Conservation (phyloP, 345 rosid genomes). For the Eucalyptus tenuipes region DNA sequence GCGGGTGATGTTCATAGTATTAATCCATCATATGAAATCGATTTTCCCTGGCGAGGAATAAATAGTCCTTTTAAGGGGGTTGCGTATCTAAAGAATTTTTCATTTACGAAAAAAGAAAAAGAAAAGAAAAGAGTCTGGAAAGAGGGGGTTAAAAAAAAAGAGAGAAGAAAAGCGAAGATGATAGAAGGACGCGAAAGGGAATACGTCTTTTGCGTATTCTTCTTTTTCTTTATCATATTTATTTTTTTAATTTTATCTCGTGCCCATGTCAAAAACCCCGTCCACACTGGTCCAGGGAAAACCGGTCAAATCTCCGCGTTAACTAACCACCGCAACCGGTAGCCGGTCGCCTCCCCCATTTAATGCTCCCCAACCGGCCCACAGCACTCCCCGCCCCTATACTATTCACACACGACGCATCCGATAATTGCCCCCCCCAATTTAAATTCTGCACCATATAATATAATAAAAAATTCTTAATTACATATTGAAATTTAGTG, state of each 20-base stretch:
- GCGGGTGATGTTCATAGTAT: neutral
- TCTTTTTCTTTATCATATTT: neutral
- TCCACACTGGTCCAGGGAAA: conserved; percentile 19
- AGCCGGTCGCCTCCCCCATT: conserved; percentile 20
- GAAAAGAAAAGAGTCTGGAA: neutral
- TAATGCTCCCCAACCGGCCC: conserved; percentile 42
- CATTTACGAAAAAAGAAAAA: neutral
- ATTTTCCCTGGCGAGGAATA: neutral
- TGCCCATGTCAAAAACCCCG: conserved; percentile 12
- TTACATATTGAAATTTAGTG: neutral
- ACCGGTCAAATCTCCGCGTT: conserved; percentile 30
- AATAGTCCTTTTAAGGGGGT: neutral
- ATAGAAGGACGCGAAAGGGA: neutral
- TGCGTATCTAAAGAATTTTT: neutral
- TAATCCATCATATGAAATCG: neutral
- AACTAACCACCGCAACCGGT: conserved; percentile 1
- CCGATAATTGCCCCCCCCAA: neutral
- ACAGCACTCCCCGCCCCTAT: conserved; percentile 1
- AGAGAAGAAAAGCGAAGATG: neutral
- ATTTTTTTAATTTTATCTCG: neutral
- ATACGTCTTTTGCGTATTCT: neutral
- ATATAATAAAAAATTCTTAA: neutral
- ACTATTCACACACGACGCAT: neutral
- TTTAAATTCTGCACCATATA: neutral
- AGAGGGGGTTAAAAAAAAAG: neutral